These are phyloP conservation scores for Ophiostoma quercus DNA, from an alignment of 2,329 filamentous ascomycete species.

Conservation along the genomic window DNA sequence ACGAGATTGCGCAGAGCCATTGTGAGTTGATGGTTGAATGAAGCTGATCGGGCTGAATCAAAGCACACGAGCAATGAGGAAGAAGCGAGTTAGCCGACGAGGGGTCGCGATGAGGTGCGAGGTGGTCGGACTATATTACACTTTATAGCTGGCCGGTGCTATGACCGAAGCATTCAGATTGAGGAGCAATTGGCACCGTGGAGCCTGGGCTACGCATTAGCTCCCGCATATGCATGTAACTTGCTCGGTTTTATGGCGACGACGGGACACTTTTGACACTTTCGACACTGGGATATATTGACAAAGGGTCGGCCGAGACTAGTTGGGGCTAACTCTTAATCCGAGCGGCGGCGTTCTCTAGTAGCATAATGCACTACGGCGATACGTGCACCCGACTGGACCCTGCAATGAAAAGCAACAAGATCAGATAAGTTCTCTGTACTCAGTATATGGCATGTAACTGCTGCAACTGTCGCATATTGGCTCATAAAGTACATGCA, in stretches of 20 bases:
- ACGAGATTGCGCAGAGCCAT: slow-evolving; percentile 23
- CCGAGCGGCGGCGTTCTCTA: background rate
- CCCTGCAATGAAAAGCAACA: background rate
- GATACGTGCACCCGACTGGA: background rate
- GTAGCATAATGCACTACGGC: background rate
- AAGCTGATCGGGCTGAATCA: background rate
- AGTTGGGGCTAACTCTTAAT: background rate
- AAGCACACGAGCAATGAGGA: background rate
- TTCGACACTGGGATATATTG: background rate
- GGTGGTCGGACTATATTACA: background rate
- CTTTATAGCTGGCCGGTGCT: background rate
- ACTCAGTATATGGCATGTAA: background rate
- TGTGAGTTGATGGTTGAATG: background rate
- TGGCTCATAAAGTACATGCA: background rate
- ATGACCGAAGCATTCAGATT: background rate
- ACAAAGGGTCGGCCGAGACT: background rate
- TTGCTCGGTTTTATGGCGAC: background rate
- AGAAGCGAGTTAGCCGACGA: background rate
- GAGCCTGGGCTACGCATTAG: background rate
- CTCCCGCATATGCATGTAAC: background rate
- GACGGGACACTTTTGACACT: background rate
- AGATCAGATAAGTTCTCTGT: background rate
- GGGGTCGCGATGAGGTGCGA: background rate
- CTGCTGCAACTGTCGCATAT: background rate
- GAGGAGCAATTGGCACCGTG: no score